Percentiles rank a stretch among this genome's conserved stretches.
Evolutionary conservation across 306 rosid species (phyloP).

Genomic region (Dalbergia cultrata): DNA sequence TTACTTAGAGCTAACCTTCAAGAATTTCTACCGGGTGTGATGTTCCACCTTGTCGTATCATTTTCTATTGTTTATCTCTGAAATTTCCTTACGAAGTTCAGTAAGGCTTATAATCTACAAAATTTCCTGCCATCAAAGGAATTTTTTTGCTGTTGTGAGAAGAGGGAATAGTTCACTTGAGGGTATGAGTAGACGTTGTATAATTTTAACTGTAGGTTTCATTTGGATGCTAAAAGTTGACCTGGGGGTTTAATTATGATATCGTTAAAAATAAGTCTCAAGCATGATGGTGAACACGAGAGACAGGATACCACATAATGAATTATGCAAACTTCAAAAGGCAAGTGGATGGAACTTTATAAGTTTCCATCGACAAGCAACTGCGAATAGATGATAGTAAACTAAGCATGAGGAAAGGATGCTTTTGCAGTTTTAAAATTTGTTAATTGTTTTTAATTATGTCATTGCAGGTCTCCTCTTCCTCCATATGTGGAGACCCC

Average conservation of each 20-base stretch:
- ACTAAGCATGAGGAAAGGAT: conserved; percentile 10
- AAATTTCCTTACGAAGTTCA: conserved; percentile 6
- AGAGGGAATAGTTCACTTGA: neutral
- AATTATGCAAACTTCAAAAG: conserved; percentile 13
- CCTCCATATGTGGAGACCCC: conserved; percentile 61
- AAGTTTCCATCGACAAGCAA: neutral
- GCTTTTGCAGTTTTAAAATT: conserved; percentile 31
- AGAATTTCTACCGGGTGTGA: conserved; percentile 2
- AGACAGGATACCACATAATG: neutral
- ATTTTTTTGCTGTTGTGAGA: conserved; percentile 2
- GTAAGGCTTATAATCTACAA: conserved; percentile 5
- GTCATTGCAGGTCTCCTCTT: conserved; percentile 75
- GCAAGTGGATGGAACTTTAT: conserved; percentile 9
- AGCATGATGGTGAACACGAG: conserved; percentile 20
- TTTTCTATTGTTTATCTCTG: conserved; percentile 5
- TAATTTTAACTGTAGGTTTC: neutral
- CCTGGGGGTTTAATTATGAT: conserved; percentile 8
- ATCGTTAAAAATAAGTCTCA: neutral
- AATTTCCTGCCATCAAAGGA: conserved; percentile 15
- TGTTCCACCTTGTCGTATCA: conserved; percentile 34
- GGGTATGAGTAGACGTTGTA: neutral
- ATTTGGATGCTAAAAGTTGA: conserved; percentile 1
- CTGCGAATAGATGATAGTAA: conserved; percentile 35
- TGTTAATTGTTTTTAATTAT: conserved; percentile 30
- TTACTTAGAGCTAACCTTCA: conserved; percentile 32